These are phyloP conservation scores for Aspergillus melleus DNA, from an alignment of 2,329 filamentous ascomycete genomes.

Conservation along the genomic window DNA sequence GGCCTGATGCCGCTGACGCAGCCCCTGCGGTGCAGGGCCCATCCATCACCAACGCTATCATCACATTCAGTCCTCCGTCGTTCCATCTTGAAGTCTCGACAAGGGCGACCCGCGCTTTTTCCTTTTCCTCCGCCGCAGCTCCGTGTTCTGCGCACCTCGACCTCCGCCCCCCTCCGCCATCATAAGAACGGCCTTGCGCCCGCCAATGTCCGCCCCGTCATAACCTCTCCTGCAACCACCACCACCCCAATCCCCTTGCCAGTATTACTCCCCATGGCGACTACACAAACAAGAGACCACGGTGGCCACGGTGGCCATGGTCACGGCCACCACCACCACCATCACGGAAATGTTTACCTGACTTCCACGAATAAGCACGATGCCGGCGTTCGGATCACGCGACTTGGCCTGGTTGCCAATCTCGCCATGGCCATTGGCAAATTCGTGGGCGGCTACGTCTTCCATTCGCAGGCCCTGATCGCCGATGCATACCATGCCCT, in stretches of 20 bases:
- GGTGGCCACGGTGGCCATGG: conserved; percentile 51
- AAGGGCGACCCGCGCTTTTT: conserved; percentile 10
- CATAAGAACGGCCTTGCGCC: conserved; percentile 14
- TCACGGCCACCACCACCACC: conserved; percentile 64
- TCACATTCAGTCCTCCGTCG: conserved; percentile 55
- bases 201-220: conserved; percentile 14
- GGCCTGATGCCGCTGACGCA: conserved; percentile 33
- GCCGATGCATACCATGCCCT: conserved; percentile 95
- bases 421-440: conserved; percentile 92
- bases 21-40: conserved; percentile 40
- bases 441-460: conserved; percentile 85
- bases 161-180: conserved; percentile 10
- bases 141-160: conserved; percentile 25
- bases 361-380: conserved; percentile 83
- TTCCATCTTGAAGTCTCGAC: conserved; percentile 14
- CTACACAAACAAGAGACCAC: conserved; percentile 50
- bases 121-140: conserved; percentile 17
- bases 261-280: conserved; percentile 26
- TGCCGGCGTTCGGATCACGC: conserved; percentile 89
- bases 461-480: conserved; percentile 90
- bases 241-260: conserved; percentile 31
- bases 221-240: conserved; percentile 3
- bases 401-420: conserved; percentile 85
- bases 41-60: conserved; percentile 45
- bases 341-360: conserved; percentile 82